A percentile compares a stretch with the other conserved stretches of the same genome.
Conservation (phyloP, 441 rosid genomes). For the Macaranga tanarius region DNA sequence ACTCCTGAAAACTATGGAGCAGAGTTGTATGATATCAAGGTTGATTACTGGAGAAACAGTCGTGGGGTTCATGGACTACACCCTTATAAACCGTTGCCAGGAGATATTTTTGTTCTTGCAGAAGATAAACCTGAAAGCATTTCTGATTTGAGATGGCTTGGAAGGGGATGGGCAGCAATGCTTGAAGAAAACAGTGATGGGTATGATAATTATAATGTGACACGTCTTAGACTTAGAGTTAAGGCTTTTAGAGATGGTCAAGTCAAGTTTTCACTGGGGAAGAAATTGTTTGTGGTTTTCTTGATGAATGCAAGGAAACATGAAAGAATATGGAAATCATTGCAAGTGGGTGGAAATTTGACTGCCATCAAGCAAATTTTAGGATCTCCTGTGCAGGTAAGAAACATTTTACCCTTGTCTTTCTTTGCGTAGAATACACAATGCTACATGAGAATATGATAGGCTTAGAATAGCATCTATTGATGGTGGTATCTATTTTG, state of each 20-base stretch:
- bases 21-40: constrained; percentile 22
- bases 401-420: not conserved
- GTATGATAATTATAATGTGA: constrained; percentile 6
- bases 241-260: constrained; percentile 17
- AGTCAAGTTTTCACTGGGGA: not conserved
- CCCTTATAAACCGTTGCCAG: constrained; percentile 44
- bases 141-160: constrained; percentile 36
- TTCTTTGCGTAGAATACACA: not conserved
- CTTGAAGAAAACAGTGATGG: constrained; percentile 21
- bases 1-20: not conserved
- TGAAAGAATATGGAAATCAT: constrained; percentile 51
- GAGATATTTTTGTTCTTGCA: constrained; percentile 44
- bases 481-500: too few species aligned
- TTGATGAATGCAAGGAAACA: constrained; percentile 41
- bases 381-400: constrained; percentile 34
- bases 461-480: not conserved
- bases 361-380: constrained; percentile 39
- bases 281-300: constrained; percentile 34
- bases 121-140: constrained; percentile 38
- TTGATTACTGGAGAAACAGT: constrained; percentile 48
- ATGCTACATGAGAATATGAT: not conserved
- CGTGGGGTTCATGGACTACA: constrained; percentile 31
- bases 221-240: constrained; percentile 33
- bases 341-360: constrained; percentile 33
- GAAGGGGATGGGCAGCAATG: constrained; percentile 36